Evolutionary conservation across 305 asterid species (phyloP), one percentile per base, ranked within the genome.

Genomic region (Fraxinus baroniana): DNA sequence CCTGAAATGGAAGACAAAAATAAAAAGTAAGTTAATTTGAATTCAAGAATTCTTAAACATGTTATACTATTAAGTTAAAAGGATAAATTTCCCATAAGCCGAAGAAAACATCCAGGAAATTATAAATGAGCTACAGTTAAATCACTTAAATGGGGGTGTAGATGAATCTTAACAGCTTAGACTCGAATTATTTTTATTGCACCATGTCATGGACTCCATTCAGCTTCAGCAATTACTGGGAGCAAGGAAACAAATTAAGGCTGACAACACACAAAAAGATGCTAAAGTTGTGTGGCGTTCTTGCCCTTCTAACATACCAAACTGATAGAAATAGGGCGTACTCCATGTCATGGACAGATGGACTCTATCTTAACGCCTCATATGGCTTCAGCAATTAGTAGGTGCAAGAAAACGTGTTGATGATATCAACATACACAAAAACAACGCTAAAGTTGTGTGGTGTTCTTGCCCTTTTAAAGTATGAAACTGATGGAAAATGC

Each of bases 1-100:
- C 97, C 97, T 94, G 96, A 75, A 88, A 82, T 76, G 17, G 22
- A 73, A 26, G 60, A 9, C 46, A 52, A 7, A 64, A 77, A 78
- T 0, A 72, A 33, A 37, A 35, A 36, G 32, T 44, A 30, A 30
- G 37, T 70, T 13, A 15, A 13, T 33, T 68, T 12, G 37, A 68
- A 26, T 24, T 28, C 35, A 13, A 68, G 74, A 68, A 68, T 68
- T 68, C 35, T 68, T 68, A 68, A 68, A 26, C 35, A 24, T 64
- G 73, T 26, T 64, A 64, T 24, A 64, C 10, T 64, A 9, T 22
- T 12, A 64, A 64, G 35, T 64, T 64, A 28, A 24, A 24, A 64
- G 73, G 73, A 26, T 64, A 10, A 2, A 57, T 8, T 64, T 64
- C n/a, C 32, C 35, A 24, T 26, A 64, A 64, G 73, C 73, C 3